Percentiles rank a stretch among this genome's conserved stretches.
phyloP scores from a whole-genome alignment of 1,139 yeast genomes.

The Yamadazyma aaseri region DNA sequence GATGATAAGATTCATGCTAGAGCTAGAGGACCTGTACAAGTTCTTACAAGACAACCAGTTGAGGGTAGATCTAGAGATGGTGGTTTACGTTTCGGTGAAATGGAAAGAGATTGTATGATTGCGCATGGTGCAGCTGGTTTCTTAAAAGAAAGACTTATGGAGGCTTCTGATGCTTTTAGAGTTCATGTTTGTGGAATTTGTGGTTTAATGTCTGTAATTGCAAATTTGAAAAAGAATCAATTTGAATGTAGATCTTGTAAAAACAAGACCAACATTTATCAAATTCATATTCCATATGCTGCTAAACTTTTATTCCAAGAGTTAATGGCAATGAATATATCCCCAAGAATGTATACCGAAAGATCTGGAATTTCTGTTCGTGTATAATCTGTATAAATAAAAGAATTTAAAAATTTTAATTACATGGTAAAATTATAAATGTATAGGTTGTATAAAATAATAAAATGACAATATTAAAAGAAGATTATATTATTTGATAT shows the following conservation, averaged over 20 bases:
- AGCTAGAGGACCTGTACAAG: constrained; percentile 99
- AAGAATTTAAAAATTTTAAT: neutral
- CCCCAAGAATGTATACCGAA: constrained; percentile 81
- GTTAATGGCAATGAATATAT: constrained; percentile 97
- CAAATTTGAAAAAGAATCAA: constrained; percentile 94
- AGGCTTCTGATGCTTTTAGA: constrained; percentile 97
- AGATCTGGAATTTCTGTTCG: constrained; percentile 46
- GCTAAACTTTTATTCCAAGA: constrained; percentile 96
- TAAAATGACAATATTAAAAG: constrained; percentile 1
- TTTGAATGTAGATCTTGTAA: constrained; percentile 98
- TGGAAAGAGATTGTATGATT: constrained; percentile 99
- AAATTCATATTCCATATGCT: constrained; percentile 95
- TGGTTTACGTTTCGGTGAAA: constrained; percentile 99
- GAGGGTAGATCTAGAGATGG: constrained; percentile 99
- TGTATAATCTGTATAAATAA: constrained; percentile 22
- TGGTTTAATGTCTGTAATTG: constrained; percentile 97
- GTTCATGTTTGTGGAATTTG: constrained; percentile 98
- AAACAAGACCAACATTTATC: constrained; percentile 96
- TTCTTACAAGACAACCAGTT: constrained; percentile 96
- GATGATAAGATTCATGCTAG: constrained; percentile 99
- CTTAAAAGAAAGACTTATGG: constrained; percentile 96
- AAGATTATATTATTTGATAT: constrained; percentile 4
- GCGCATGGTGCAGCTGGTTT: constrained; percentile 99
- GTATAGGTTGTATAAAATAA: constrained; percentile 13
- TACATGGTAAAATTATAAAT: no score